Base-by-base conservation (phyloP, 2,329 filamentous ascomycete genomes). In the Colletotrichum musae region DNA sequence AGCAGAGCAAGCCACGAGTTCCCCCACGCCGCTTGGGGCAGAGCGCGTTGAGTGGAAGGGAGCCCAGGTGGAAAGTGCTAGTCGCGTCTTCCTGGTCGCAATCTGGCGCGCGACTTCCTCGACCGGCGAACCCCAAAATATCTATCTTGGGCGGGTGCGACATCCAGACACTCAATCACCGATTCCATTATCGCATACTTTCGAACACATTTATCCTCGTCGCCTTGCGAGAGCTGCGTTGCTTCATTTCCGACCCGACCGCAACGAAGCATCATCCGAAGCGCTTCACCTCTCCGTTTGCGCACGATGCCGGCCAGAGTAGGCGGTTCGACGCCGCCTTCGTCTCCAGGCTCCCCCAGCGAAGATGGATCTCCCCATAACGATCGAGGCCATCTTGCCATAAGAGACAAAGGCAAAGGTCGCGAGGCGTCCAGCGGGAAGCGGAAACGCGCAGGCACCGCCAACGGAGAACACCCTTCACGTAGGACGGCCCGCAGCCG, bases 341-440 rank as follows among this genome's bases (percentile, higher is more conserved):
- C 72, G 16, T 75, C 72, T 26, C 64, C 71, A 4, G 65, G 56
- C 56, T 74, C 75, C 52, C 16, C 53, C 51, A 66, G 56, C 26
- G 68, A 62, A 24, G 58, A 70, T 18, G 68, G 54, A 32, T 53
- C 52, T n/a, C 64, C 52, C 4, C 13, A 53, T 21, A 3, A 57
- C 18, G 52, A 45, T n/a, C 58, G 58, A 13, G 43, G 63, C 5
- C 74, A 72, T 6, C 64, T 79, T 28, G 75, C 75, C 28, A 72
- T 77, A 69, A 74, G 77, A 57, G 77, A 79, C 58, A 79, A 77
- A 61, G 71, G 73, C 18, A 76, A 75, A 53, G 72, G 62, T 48
- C 59, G 61, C 21, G 68, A 71, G 54, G 50, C 52, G 36, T 59
- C 66, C 2, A 63, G 53, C 39, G 64, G 63, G 3, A 72, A 72